Percentiles rank a stretch among this genome's conserved stretches.
These are phyloP conservation scores for Chlamydomonas sp. DNA, from an alignment of 139 green algal genomes.

Conservation along the genomic window DNA sequence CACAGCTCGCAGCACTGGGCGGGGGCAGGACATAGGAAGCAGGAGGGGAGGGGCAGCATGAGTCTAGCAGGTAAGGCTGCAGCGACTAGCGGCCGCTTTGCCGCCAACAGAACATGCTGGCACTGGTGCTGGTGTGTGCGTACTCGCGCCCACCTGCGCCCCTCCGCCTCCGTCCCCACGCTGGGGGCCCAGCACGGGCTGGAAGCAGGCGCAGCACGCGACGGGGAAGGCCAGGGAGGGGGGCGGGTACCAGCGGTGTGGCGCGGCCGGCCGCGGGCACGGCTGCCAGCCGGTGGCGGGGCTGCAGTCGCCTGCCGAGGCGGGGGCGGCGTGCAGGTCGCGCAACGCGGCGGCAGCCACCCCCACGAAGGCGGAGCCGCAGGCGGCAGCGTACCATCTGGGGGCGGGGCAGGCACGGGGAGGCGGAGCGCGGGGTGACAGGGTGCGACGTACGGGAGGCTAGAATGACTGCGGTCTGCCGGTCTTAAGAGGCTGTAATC, in stretches of 20 bases:
- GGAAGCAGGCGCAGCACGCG: constrained; percentile 22
- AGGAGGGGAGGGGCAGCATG: background rate
- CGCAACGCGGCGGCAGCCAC: constrained; percentile 17
- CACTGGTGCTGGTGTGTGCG: no score
- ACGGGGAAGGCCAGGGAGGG: background rate
- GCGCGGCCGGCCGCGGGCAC: background rate
- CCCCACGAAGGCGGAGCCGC: constrained; percentile 19
- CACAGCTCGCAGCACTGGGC: constrained; percentile 69
- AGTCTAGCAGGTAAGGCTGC: no score
- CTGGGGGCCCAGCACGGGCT: constrained; percentile 19
- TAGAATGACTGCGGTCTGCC: no score
- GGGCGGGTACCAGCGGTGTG: constrained; percentile 19
- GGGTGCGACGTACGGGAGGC: no score
- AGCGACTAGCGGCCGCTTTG: no score
- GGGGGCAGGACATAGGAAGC: background rate
- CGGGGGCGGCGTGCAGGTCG: constrained; percentile 19
- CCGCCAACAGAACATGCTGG: no score
- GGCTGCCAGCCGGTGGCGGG: background rate
- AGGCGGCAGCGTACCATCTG: constrained; percentile 29
- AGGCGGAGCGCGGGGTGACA: background rate
- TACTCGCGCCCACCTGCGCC: no score
- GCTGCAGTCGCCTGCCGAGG: no score
- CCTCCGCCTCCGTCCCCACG: constrained; percentile 3
- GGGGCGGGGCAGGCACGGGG: background rate
- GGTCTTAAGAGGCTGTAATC: no score